phyloP scores from a whole-genome alignment of 2,329 filamentous ascomycete species.

The Diaporthe ilicicola region DNA sequence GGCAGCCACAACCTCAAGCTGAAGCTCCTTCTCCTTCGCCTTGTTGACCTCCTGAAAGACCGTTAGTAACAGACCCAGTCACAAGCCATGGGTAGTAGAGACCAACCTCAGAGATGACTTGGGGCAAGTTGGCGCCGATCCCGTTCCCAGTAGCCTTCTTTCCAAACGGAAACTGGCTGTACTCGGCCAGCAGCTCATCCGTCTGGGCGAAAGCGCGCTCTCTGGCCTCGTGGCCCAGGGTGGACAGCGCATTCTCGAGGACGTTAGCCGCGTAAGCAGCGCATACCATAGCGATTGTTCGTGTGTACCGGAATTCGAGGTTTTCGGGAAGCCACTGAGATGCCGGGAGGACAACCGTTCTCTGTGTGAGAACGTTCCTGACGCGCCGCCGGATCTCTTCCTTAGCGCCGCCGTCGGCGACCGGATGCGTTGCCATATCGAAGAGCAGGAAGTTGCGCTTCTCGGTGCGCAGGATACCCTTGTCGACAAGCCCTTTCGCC shows the following conservation, averaged over 20 bases:
- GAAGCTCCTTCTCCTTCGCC: conserved; percentile 91
- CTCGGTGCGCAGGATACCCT: conserved; percentile 97
- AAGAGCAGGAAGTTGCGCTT: conserved; percentile 99
- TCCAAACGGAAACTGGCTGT: conserved; percentile 97
- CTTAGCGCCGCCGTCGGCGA: conserved; percentile 95
- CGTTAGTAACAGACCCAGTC: conserved; percentile 33
- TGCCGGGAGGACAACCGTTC: conserved; percentile 87
- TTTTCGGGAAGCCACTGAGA: conserved; percentile 93
- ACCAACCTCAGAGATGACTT: conserved; percentile 78
- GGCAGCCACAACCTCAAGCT: conserved; percentile 95
- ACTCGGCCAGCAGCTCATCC: conserved; percentile 93
- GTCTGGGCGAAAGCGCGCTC: conserved; percentile 97
- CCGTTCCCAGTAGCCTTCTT: conserved; percentile 81
- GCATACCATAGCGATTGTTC: conserved; percentile 96
- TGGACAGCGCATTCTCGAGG: conserved; percentile 95
- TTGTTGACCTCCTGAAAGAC: conserved; percentile 75
- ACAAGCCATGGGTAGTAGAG: conserved; percentile 36
- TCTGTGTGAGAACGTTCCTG: conserved; percentile 89
- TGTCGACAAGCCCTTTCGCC: conserved; percentile 97
- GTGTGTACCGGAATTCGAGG: conserved; percentile 90
- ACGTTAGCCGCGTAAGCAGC: conserved; percentile 98
- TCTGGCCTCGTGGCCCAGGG: conserved; percentile 90
- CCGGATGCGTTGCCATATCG: conserved; percentile 99
- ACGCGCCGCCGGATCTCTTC: conserved; percentile 95
- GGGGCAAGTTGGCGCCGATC: conserved; percentile 90